A percentile compares a stretch with the other conserved stretches of the same genome.
Evolutionary conservation across 305 asterid species (phyloP).

Genomic region (Solanum hybrid): DNA sequence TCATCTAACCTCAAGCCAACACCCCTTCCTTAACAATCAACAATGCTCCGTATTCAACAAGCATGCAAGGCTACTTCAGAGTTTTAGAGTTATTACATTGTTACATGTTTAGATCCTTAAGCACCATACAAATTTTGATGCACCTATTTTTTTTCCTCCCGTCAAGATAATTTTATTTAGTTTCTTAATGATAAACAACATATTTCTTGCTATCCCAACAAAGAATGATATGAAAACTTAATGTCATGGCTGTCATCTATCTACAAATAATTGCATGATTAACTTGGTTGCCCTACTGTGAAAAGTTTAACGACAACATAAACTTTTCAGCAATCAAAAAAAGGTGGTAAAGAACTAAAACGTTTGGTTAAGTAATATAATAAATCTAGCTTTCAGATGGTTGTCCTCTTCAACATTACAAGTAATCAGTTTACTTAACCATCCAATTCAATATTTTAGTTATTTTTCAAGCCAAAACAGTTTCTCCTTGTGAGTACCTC

Average conservation of each 20-base stretch:
- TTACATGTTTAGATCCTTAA: background rate
- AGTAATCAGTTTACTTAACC: background rate
- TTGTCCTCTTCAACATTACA: background rate
- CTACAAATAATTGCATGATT: background rate
- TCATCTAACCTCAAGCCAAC: background rate
- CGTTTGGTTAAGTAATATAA: background rate
- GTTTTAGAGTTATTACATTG: background rate
- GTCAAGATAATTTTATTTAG: background rate
- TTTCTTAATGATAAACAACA: background rate
- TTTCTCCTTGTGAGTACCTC: slow-evolving; percentile 13
- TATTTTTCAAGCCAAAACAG: background rate
- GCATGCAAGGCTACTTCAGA: background rate
- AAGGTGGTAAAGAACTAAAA: background rate
- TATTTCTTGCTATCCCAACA: background rate
- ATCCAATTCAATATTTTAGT: background rate
- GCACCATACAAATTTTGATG: background rate
- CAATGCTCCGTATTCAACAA: background rate
- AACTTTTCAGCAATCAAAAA: background rate
- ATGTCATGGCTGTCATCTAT: background rate
- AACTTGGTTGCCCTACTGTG: background rate
- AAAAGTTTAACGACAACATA: background rate
- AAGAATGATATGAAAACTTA: background rate
- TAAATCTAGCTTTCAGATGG: background rate
- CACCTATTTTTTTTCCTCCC: background rate
- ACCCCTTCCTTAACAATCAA: background rate